Evolutionary conservation across 805 yeast genomes (phyloP), one percentile per base, ranked within the genome.

Genomic region (Metschnikowia lachancei): DNA sequence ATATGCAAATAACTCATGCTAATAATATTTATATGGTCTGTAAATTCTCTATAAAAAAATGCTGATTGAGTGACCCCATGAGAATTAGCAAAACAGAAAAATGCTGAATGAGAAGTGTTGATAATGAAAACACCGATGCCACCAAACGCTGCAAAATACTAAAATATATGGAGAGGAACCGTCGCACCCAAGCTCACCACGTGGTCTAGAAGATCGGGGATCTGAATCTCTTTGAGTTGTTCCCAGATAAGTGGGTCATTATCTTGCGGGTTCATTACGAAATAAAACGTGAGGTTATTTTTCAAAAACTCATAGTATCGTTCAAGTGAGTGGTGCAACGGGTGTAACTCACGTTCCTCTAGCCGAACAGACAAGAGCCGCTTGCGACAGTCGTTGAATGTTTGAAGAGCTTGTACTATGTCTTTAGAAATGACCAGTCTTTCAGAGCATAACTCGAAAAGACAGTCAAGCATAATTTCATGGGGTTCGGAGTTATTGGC

Each of bases 151-250:
- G 24, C 8, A 8, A 22, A 22, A 22, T 37, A 42, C 45, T 50
- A 50, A 6, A 48, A 35, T n/a, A 47, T n/a, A 20, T 45, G 31
- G 16, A 50, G 39, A 1, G 55, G 41, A 9, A 55, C 48, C 11
- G 45, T 14, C 36, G 45, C 58, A n/a, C 57, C 58, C 29, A 49
- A 33, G 24, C 43, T 33, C 7, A 55, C 32, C 24, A 50, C 54
- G 8, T 47, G 45, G 30, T 49, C 51, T 10, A 53, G 34, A 36
- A 55, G 53, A 35, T 51, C 57, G 2, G 57, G 53, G 39, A 46
- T 55, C 39, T 45, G 43, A 16, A 51, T 43, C 30, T 47, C 46
- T 22, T 36, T 43, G 20, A 55, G 44, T 34, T 39, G 24, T 19
- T 38, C 49, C 57, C 56, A 55, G 41, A 55, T 43, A 8, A 28